phyloP scores from a whole-genome alignment of 208 protist species.

The Trypanosoma mega region DNA sequence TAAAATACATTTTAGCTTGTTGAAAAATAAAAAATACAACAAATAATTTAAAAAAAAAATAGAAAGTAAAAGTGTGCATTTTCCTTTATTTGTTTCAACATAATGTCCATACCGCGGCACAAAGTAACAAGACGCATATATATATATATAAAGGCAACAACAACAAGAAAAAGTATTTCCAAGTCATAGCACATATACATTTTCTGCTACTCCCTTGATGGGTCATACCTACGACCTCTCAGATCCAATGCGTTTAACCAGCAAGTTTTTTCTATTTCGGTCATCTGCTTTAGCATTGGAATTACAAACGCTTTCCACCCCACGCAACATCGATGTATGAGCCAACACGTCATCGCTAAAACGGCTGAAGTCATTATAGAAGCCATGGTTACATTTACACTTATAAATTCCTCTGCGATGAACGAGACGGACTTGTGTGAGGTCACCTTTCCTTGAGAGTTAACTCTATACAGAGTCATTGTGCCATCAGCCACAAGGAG shows the following conservation, averaged over 20 bases:
- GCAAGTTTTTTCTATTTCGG: slow-evolving; percentile 23
- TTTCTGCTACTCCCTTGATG: no score
- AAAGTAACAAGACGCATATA: neutral
- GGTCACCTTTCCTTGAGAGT: neutral
- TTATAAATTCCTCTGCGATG: slow-evolving; percentile 15
- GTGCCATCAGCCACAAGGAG: slow-evolving; percentile 9
- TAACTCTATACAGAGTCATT: slow-evolving; percentile 6
- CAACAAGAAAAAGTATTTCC: slow-evolving; percentile 8
- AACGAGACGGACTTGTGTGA: neutral
- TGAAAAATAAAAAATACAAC: neutral
- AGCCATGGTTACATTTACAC: slow-evolving; percentile 33
- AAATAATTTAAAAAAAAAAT: neutral
- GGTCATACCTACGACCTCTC: slow-evolving; percentile 38
- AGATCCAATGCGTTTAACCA: slow-evolving; percentile 54
- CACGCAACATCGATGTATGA: slow-evolving; percentile 33
- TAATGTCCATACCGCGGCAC: no score
- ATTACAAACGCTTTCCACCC: slow-evolving; percentile 38
- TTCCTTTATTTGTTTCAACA: neutral
- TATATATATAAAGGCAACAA: neutral
- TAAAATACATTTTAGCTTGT: neutral
- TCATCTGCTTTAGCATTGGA: slow-evolving; percentile 34
- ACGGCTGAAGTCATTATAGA: slow-evolving; percentile 26
- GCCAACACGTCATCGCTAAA: slow-evolving; percentile 43
- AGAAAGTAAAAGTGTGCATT: neutral
- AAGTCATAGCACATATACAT: slow-evolving; percentile 13